Percentiles rank a stretch among this genome's conserved stretches.
phyloP scores from a whole-genome alignment of 1,139 yeast species.

The Geotrichum klebahnii region DNA sequence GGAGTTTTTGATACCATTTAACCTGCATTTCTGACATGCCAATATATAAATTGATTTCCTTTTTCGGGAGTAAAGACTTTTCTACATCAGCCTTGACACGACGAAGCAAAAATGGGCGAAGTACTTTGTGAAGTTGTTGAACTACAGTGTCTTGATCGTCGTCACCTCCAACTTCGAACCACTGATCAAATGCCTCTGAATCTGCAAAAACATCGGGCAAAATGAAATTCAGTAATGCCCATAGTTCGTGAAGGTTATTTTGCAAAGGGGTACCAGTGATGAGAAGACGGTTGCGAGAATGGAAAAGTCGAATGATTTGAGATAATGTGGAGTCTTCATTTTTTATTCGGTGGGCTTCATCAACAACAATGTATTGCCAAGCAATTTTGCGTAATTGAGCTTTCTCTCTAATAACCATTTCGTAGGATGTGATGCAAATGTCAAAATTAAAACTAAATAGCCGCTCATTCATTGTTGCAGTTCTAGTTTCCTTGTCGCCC shows the following conservation, averaged over 20 bases:
- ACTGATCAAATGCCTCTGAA: conserved; percentile 80
- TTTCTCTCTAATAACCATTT: conserved; percentile 87
- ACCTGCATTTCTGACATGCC: conserved; percentile 95
- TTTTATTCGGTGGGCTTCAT: conserved; percentile 95
- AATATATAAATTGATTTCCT: conserved; percentile 81
- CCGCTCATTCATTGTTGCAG: conserved; percentile 53
- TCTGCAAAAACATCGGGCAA: conserved; percentile 94
- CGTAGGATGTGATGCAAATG: conserved; percentile 84
- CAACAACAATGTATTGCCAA: conserved; percentile 93
- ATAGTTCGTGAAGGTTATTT: conserved; percentile 87
- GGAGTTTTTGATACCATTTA: conserved; percentile 80
- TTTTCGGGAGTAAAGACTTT: conserved; percentile 81
- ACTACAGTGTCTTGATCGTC: conserved; percentile 62
- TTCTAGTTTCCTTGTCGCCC: conserved; percentile 79
- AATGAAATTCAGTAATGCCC: conserved; percentile 89
- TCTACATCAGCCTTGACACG: conserved; percentile 93
- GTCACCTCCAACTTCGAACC: conserved; percentile 59
- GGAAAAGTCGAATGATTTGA: conserved; percentile 81
- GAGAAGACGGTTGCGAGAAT: conserved; percentile 75
- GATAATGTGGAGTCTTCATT: conserved; percentile 89
- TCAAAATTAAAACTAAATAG: conserved; percentile 76
- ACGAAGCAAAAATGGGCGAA: conserved; percentile 82
- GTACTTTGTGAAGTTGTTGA: conserved; percentile 74
- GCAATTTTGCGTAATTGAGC: conserved; percentile 70
- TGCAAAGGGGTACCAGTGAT: conserved; percentile 97